Base-by-base conservation (phyloP, 768 basidiomycete genomes). In the Hygrocybe coccinea region DNA sequence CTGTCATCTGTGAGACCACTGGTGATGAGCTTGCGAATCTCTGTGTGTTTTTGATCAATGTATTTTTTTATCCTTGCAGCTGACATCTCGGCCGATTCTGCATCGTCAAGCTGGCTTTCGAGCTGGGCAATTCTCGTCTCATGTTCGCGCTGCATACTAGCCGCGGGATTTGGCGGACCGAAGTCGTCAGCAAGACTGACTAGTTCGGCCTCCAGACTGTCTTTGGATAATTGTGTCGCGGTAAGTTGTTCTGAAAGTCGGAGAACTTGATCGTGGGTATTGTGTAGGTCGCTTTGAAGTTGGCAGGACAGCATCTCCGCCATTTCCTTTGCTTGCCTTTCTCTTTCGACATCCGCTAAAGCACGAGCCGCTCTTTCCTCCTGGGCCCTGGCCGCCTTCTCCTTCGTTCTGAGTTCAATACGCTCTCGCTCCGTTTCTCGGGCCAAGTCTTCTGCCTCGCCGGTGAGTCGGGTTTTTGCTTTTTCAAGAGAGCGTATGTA, bases 401-500 rank as follows among this genome's bases (percentile, higher is more conserved):
- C 89, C 63, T 85, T 86, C 15, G 77, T 77, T 25, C 86, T 76
- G 19, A 88, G 69, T 58, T 83, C 84, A 3, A 79, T 71, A 36
- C 84, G 79, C 63, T 87, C 89, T 52, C 76, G 76, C 64, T 91
- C 89, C 21, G 83, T 84, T 65, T 89, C 86, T 37, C 89, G 78
- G 17, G 76, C 74, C 37, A 89, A 71, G 67, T 97, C 95, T 66
- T 97, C 94, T 3, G 86, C 81, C 65, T 97, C 95, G 29, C 81
- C 80, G 7, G 83, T 77, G 47, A 93, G 74, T 1, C 89, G 80
- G 25, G 75, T 70, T 67, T 88, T 90, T 4, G 87, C 84, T 66
- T 91, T 87, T 70, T 95, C 89, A 24, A 95, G 75, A n/a, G 90
- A 91, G 39, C 87, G 85, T 59, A 95, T 89, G 61, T 92, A 86